Percentiles rank a stretch among this genome's conserved stretches.
These are phyloP conservation scores for Aspergillus pseudotamarii DNA, from an alignment of 2,329 filamentous ascomycete genomes.

Conservation along the genomic window DNA sequence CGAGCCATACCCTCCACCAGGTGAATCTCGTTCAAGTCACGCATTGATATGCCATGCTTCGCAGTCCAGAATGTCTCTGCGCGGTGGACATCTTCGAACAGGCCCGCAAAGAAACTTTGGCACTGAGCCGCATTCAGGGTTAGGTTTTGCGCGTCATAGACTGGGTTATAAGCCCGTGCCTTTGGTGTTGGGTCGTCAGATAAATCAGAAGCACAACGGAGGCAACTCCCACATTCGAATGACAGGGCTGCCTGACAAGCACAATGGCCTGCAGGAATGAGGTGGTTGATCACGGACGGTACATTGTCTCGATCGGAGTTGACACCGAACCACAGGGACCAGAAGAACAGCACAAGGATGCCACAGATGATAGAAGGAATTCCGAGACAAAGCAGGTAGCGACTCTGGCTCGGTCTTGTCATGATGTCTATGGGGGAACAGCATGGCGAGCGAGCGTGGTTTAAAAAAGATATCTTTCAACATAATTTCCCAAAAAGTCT, in stretches of 20 bases:
- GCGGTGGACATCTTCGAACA: constrained; percentile 31
- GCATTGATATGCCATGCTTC: constrained; percentile 17
- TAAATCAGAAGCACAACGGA: constrained; percentile 3
- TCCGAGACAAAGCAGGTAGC: background rate
- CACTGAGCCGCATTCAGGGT: constrained; percentile 26
- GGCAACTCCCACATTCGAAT: constrained; percentile 26
- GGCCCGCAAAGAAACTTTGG: constrained; percentile 27
- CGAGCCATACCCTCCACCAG: constrained; percentile 30
- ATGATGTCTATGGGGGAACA: background rate
- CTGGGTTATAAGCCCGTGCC: constrained; percentile 22
- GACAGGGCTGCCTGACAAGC: constrained; percentile 23
- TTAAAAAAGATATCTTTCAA: background rate
- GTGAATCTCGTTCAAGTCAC: constrained; percentile 23
- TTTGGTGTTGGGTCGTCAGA: background rate
- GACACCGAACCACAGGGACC: constrained; percentile 20
- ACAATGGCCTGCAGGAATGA: constrained; percentile 31
- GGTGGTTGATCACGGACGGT: constrained; percentile 25
- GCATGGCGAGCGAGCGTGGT: background rate
- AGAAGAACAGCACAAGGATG: background rate
- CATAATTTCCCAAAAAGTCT: background rate
- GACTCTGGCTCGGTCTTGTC: background rate
- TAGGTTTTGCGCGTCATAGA: constrained; percentile 26
- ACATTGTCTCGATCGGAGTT: constrained; percentile 30
- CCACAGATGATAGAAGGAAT: background rate
- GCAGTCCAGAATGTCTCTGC: constrained; percentile 22